Conservation (phyloP, 768 basidiomycete genomes). For the Kwoniella dejecticola region DNA sequence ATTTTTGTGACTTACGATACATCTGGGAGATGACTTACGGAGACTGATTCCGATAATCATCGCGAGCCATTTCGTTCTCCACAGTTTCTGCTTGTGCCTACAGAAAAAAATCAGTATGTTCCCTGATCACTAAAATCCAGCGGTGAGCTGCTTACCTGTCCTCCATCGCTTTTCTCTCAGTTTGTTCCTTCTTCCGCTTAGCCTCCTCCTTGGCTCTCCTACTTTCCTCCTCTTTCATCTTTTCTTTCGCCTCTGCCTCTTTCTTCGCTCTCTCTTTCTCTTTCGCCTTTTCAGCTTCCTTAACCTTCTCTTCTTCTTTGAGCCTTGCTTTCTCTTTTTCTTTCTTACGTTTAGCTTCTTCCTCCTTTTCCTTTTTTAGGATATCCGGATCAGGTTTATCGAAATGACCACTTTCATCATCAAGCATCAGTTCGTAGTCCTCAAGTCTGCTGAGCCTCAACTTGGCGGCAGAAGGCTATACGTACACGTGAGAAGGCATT, state of each 20-base stretch:
- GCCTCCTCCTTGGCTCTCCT: constrained; percentile 27
- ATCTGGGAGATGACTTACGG: constrained; percentile 26
- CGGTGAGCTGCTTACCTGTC: constrained; percentile 41
- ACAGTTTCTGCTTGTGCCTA: constrained; percentile 45
- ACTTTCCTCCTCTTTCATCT: constrained; percentile 24
- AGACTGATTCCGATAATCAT: constrained; percentile 51
- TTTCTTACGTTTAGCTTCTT: constrained; percentile 29
- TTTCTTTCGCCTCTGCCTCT: constrained; percentile 23
- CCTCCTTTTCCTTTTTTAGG: constrained; percentile 13
- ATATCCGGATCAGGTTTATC: constrained; percentile 33
- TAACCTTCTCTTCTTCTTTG: constrained; percentile 23
- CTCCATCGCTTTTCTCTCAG: constrained; percentile 19
- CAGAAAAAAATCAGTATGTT: not conserved
- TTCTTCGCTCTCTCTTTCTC: constrained; percentile 25
- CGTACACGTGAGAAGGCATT: constrained; percentile 47
- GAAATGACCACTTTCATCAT: constrained; percentile 41
- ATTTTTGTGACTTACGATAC: not conserved
- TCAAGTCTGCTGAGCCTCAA: no score
- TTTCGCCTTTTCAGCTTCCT: constrained; percentile 26
- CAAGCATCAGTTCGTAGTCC: not conserved
- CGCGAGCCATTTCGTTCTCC: constrained; percentile 45
- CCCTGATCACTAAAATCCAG: not conserved
- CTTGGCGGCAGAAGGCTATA: not conserved
- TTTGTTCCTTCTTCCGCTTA: constrained; percentile 15
- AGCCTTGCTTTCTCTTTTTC: constrained; percentile 30